Evolutionary conservation across 495 filamentous ascomycete genomes (phyloP).

Genomic region (Eremomyces bilateralis): DNA sequence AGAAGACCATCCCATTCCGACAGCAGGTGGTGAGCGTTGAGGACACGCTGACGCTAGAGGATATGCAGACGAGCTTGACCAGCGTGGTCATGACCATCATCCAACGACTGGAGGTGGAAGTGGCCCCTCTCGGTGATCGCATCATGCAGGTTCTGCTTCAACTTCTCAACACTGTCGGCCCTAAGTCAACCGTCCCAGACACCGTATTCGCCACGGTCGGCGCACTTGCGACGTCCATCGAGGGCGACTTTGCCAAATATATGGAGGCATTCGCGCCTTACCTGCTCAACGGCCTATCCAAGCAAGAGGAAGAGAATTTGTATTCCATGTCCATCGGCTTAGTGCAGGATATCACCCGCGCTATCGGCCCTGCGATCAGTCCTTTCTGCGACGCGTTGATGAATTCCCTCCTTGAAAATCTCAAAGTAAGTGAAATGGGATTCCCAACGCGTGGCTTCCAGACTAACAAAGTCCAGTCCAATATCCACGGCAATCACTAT

Average conservation of each 20-base stretch:
- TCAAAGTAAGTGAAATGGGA: too few species aligned
- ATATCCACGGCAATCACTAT: conserved; percentile 73
- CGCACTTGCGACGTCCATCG: conserved; percentile 63
- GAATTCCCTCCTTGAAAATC: conserved; percentile 82
- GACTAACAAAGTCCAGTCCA: conserved; percentile 27
- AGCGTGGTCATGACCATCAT: conserved; percentile 82
- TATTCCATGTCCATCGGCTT: conserved; percentile 96
- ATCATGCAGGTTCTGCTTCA: conserved; percentile 80
- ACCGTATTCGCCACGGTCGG: conserved; percentile 78
- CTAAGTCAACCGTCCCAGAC: conserved; percentile 89
- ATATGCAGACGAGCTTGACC: conserved; percentile 89
- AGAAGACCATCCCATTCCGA: conserved; percentile 80
- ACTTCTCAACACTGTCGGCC: conserved; percentile 50
- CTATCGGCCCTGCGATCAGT: conserved; percentile 69
- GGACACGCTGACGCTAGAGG: conserved; percentile 80
- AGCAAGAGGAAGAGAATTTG: conserved; percentile 81
- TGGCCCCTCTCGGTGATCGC: conserved; percentile 71
- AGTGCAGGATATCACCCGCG: conserved; percentile 85
- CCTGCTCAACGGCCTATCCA: conserved; percentile 78
- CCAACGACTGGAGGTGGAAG: conserved; percentile 76
- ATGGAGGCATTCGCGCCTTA: conserved; percentile 86
- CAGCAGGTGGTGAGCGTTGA: conserved; percentile 89
- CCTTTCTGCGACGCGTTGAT: conserved; percentile 94
- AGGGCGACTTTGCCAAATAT: conserved; percentile 83
- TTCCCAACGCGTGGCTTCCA: too few species aligned